phyloP scores from a whole-genome alignment of 345 rosid species.

The Bruguiera parviflora region DNA sequence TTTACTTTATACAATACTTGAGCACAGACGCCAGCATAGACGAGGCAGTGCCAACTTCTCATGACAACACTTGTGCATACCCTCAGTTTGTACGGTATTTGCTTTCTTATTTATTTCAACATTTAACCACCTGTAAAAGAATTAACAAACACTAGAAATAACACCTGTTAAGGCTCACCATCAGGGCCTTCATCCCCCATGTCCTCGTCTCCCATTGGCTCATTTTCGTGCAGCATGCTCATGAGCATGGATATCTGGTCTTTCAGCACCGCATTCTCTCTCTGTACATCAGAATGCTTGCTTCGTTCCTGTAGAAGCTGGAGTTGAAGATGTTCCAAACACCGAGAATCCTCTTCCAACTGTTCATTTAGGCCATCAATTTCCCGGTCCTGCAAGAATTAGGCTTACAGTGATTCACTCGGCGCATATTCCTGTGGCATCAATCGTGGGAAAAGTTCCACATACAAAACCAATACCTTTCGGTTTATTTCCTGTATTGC shows the following conservation, averaged over 20 bases:
- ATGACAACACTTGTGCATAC: not conserved
- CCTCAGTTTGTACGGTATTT: not conserved
- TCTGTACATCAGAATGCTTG: conserved; percentile 68
- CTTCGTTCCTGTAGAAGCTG: conserved; percentile 79
- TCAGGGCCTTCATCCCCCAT: conserved; percentile 37
- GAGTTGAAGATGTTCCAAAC: conserved; percentile 79
- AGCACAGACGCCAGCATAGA: not conserved
- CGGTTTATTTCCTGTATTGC: conserved; percentile 95
- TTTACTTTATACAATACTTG: not conserved
- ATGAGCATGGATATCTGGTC: conserved; percentile 81
- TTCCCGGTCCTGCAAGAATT: conserved; percentile 67
- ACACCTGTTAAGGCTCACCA: conserved; percentile 40
- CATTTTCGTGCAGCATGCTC: conserved; percentile 73
- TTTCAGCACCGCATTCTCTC: conserved; percentile 72
- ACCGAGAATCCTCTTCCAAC: conserved; percentile 77
- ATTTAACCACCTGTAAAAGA: conserved; percentile 29
- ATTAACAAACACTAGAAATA: conserved; percentile 5
- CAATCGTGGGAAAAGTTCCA: not conserved
- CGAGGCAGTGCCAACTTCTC: not conserved
- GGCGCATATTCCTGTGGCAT: not conserved
- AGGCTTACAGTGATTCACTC: not conserved
- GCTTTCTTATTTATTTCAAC: conserved; percentile 22
- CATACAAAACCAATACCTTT: conserved; percentile 47
- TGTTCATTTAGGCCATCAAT: conserved; percentile 87
- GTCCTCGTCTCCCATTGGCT: conserved; percentile 34